Percentiles rank a stretch among this genome's conserved stretches.
Conservation (phyloP, 805 yeast genomes). For the Kregervanrija delftensis region DNA sequence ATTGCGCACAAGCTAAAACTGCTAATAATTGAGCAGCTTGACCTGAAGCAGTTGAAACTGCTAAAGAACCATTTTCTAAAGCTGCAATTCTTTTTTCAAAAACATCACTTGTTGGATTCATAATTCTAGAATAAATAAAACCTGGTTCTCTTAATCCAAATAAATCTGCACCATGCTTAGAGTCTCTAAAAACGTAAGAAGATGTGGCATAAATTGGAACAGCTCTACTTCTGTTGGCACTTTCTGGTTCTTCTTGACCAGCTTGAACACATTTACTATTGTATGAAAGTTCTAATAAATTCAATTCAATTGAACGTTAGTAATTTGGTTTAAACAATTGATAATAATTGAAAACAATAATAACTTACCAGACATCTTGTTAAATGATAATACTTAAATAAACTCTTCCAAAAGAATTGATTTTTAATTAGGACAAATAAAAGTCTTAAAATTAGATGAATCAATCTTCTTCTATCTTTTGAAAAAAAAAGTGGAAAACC, state of each 20-base stretch:
- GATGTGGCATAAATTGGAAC: slow-evolving; percentile 91
- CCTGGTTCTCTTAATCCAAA: slow-evolving; percentile 83
- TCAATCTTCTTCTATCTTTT: too few species aligned
- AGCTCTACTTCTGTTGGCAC: slow-evolving; percentile 70
- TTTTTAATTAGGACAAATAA: too few species aligned
- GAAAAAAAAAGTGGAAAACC: too few species aligned
- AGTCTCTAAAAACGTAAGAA: slow-evolving; percentile 80
- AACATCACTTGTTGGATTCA: slow-evolving; percentile 89
- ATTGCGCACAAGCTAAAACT: slow-evolving; percentile 71
- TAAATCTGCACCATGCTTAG: slow-evolving; percentile 86
- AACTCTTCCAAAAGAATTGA: too few species aligned
- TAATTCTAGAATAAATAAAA: slow-evolving; percentile 80
- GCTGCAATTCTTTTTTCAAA: slow-evolving; percentile 91
- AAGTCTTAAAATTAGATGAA: too few species aligned
- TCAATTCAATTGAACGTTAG: too few species aligned
- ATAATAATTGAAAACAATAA: too few species aligned
- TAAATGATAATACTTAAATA: too few species aligned
- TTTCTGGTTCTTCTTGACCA: slow-evolving; percentile 70
- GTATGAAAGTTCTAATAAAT: neutral
- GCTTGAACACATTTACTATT: slow-evolving; percentile 70
- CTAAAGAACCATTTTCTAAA: slow-evolving; percentile 87
- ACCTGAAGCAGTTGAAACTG: slow-evolving; percentile 88
- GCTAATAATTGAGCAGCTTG: slow-evolving; percentile 93
- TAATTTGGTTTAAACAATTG: too few species aligned
- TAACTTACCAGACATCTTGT: too few species aligned